Percentiles rank a stretch among this genome's conserved stretches.
phyloP scores from a whole-genome alignment of 2,329 filamentous ascomycete species.

The Cercospora sesami region DNA sequence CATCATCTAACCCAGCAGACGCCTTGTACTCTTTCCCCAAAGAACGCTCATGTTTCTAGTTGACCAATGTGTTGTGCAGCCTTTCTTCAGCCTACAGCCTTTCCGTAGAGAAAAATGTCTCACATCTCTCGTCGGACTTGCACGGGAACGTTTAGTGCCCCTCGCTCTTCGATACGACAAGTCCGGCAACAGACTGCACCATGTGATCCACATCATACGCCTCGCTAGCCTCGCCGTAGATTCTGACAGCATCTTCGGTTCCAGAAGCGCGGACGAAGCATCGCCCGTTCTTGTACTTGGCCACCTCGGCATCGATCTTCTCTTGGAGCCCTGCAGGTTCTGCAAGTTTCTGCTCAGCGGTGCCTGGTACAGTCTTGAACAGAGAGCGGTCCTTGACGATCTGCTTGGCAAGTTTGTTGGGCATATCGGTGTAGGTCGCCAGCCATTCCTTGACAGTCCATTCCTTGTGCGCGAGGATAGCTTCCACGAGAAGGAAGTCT shows the following conservation, averaged over 20 bases:
- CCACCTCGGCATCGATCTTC: slow-evolving; percentile 82
- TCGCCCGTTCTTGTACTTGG: slow-evolving; percentile 85
- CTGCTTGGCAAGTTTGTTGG: slow-evolving; percentile 91
- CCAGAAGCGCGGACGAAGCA: slow-evolving; percentile 91
- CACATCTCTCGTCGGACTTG: background rate
- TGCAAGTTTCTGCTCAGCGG: slow-evolving; percentile 80
- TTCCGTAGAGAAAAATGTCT: background rate
- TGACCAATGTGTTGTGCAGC: background rate
- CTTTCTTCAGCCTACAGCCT: background rate
- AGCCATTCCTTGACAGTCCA: slow-evolving; percentile 90
- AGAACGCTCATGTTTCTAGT: background rate
- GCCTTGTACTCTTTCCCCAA: background rate
- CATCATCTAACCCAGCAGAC: background rate
- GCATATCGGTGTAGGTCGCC: slow-evolving; percentile 86
- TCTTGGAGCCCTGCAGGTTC: slow-evolving; percentile 76
- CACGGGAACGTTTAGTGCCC: background rate
- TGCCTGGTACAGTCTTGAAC: slow-evolving; percentile 78
- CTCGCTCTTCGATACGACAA: slow-evolving; percentile 26
- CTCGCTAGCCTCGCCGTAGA: slow-evolving; percentile 92
- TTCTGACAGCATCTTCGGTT: slow-evolving; percentile 92
- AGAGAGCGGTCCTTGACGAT: slow-evolving; percentile 84
- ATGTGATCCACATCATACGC: slow-evolving; percentile 88
- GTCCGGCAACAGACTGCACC: slow-evolving; percentile 68
- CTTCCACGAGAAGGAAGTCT: slow-evolving; percentile 93
- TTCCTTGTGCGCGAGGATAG: slow-evolving; percentile 90